Evolutionary conservation across 2,329 filamentous ascomycete species (phyloP).

Genomic region (Xylariaceae sp.): DNA sequence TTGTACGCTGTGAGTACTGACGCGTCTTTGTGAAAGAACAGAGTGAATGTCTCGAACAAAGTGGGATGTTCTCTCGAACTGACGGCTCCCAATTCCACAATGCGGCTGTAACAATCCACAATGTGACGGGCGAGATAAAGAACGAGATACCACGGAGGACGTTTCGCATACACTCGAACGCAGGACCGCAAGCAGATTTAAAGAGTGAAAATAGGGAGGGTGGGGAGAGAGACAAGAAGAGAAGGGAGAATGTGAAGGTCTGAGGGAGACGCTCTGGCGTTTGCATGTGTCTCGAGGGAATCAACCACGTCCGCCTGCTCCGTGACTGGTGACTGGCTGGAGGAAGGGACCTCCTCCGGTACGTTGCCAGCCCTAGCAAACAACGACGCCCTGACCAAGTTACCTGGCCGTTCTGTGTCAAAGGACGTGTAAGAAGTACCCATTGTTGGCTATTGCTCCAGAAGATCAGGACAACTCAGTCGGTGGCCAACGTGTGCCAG

Average conservation of each 20-base stretch:
- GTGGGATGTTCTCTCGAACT: conserved; percentile 4
- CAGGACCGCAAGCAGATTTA: background rate
- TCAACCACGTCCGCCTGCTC: background rate
- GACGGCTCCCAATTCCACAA: background rate
- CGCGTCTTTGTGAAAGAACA: conserved; percentile 11
- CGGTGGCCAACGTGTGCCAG: background rate
- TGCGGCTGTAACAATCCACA: conserved; percentile 11
- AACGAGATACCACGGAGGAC: conserved; percentile 9
- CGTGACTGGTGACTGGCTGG: background rate
- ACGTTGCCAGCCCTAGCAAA: background rate
- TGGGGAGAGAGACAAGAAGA: background rate
- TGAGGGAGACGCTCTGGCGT: background rate
- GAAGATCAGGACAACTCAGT: background rate
- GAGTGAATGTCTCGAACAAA: conserved; percentile 11
- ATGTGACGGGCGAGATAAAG: conserved; percentile 1
- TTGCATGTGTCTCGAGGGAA: background rate
- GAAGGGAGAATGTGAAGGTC: conserved; percentile 6
- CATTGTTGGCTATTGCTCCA: background rate
- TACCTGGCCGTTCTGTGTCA: no score
- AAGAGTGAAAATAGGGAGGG: background rate
- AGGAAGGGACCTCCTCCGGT: background rate
- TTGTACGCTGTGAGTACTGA: background rate
- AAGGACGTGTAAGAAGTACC: background rate
- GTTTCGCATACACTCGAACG: conserved; percentile 2
- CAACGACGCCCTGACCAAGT: background rate